Percentiles rank a stretch among this genome's conserved stretches.
Conservation (phyloP, 495 filamentous ascomycete species). For the Penicillium maclennaniae region DNA sequence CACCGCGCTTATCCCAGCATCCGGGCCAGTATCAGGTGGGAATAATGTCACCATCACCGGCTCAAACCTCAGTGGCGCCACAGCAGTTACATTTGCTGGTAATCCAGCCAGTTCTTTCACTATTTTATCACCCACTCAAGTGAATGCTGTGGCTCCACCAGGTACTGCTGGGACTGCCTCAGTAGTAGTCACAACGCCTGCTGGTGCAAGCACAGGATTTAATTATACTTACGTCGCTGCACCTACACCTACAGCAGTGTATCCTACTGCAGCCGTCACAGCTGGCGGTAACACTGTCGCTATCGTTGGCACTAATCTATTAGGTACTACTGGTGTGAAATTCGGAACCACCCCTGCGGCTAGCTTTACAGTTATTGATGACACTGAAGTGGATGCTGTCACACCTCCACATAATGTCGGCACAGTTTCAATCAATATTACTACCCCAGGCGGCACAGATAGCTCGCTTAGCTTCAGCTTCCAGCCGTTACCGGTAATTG, state of each 20-base stretch:
- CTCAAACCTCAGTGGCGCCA: not conserved
- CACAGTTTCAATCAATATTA: slow-evolving; percentile 3
- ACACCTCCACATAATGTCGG: not conserved
- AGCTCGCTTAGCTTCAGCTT: slow-evolving; percentile 4
- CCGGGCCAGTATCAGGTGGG: not conserved
- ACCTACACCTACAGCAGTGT: not conserved
- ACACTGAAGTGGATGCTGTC: not conserved
- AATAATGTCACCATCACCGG: not conserved
- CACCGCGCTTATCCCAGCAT: not conserved
- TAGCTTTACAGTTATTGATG: slow-evolving; percentile 1
- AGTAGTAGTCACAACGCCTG: not conserved
- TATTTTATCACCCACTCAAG: not conserved
- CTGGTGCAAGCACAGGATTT: not conserved
- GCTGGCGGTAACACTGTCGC: not conserved
- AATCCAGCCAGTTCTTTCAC: not conserved
- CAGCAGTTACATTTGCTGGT: not conserved
- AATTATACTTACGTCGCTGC: slow-evolving; percentile 1
- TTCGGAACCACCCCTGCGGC: not conserved
- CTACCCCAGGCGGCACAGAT: slow-evolving; percentile 2
- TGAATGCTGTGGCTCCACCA: not conserved
- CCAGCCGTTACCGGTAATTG: not conserved
- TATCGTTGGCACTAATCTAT: not conserved
- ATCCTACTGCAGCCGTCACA: not conserved
- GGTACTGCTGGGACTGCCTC: not conserved
- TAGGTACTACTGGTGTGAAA: not conserved